These are phyloP conservation scores for Rasamsonia emersonii DNA, from an alignment of 2,329 filamentous ascomycete genomes.

Conservation along the genomic window DNA sequence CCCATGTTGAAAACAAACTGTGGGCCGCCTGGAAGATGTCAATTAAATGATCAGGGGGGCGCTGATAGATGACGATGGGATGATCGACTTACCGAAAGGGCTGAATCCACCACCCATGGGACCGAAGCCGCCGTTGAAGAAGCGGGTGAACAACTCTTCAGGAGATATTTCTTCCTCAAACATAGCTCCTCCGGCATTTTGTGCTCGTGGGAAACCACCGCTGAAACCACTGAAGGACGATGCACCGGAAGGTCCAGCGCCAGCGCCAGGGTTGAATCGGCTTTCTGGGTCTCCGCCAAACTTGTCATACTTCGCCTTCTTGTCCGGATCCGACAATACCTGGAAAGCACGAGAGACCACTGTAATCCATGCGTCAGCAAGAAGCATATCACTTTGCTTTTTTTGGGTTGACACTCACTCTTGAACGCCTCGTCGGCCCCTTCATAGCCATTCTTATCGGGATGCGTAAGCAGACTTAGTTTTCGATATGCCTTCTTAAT, in stretches of 20 bases:
- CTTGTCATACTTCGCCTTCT: conserved; percentile 78
- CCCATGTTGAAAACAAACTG: conserved; percentile 94
- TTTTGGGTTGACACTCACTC: conserved; percentile 41
- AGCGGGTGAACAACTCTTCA: conserved; percentile 93
- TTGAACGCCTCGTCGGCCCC: conserved; percentile 98
- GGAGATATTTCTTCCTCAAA: conserved; percentile 91
- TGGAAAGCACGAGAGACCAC: conserved; percentile 92
- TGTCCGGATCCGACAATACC: conserved; percentile 85
- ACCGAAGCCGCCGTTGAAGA: conserved; percentile 69
- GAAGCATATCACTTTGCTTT: background rate
- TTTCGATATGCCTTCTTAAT: conserved; percentile 98
- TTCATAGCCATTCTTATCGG: conserved; percentile 96
- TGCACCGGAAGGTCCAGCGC: conserved; percentile 30
- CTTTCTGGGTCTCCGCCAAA: conserved; percentile 90
- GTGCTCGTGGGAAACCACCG: conserved; percentile 40
- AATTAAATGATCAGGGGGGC: conserved; percentile 3
- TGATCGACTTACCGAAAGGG: conserved; percentile 50
- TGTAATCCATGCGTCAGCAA: conserved; percentile 17
- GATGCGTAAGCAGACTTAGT: conserved; percentile 86
- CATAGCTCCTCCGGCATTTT: conserved; percentile 46
- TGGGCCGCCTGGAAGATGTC: conserved; percentile 49
- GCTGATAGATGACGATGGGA: background rate
- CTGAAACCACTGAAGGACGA: conserved; percentile 38
- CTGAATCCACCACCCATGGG: conserved; percentile 51
- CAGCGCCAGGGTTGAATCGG: conserved; percentile 53